Evolutionary conservation across 108 stramenopile species (phyloP).

Genomic region (Fragilaria crotonensis): DNA sequence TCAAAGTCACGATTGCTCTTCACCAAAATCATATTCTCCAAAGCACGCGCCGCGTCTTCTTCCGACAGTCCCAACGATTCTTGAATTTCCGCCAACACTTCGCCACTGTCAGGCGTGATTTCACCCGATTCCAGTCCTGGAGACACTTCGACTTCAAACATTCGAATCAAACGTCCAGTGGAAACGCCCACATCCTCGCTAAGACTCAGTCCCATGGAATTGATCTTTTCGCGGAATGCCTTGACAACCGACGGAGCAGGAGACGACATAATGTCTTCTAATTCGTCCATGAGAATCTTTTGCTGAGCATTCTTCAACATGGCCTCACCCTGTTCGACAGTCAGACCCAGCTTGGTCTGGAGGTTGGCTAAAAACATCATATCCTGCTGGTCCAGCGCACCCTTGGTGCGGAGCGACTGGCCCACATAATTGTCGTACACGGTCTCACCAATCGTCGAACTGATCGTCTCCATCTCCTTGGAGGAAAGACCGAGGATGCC

Average conservation of each 20-base stretch:
- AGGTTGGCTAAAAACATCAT: conserved; percentile 92
- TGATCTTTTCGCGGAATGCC: conserved; percentile 86
- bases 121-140: conserved; percentile 70
- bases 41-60: conserved; percentile 68
- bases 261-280: conserved; percentile 45
- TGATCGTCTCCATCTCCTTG: conserved; percentile 73
- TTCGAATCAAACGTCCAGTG: conserved; percentile 42
- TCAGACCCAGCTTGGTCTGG: conserved; percentile 70
- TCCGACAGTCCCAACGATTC: conserved; percentile 69
- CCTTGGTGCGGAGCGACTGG: conserved; percentile 71
- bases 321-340: conserved; percentile 66
- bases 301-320: conserved; percentile 69
- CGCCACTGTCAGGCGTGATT: conserved; percentile 62
- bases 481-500: conserved; percentile 75
- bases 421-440: conserved; percentile 87
- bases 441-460: conserved; percentile 60
- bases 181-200: conserved; percentile 67
- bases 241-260: conserved; percentile 52
- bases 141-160: conserved; percentile 73
- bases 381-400: conserved; percentile 83
- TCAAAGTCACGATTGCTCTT: conserved; percentile 43
- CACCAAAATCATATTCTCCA: conserved; percentile 41
- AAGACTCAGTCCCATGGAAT: conserved; percentile 77
- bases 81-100: conserved; percentile 67
- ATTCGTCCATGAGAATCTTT: conserved; percentile 80